These are phyloP conservation scores for Chernovozyma aurita DNA, from an alignment of 1,139 yeast genomes.

Conservation along the genomic window DNA sequence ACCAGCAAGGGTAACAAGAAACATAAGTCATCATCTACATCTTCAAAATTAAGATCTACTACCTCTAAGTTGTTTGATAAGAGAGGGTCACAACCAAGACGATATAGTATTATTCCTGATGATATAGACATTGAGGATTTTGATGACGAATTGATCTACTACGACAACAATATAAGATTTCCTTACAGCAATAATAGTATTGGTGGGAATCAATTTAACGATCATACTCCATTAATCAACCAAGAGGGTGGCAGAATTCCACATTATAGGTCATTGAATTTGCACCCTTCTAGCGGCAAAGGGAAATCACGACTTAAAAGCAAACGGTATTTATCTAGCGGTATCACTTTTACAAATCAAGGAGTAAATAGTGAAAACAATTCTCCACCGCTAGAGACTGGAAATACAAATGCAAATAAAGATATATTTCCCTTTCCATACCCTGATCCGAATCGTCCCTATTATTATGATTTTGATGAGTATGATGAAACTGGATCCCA, in stretches of 20 bases:
- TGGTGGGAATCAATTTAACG: slow-evolving; percentile 17
- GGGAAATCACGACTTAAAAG: slow-evolving; percentile 14
- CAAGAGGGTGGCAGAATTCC: slow-evolving; percentile 30
- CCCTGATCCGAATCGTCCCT: slow-evolving; percentile 22
- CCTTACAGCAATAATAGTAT: slow-evolving; percentile 22
- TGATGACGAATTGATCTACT: slow-evolving; percentile 51
- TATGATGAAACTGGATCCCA: slow-evolving; percentile 32
- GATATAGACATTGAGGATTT: slow-evolving; percentile 65
- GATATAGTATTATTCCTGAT: slow-evolving; percentile 70
- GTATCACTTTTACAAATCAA: slow-evolving; percentile 19
- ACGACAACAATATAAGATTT: slow-evolving; percentile 39
- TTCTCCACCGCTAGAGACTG: slow-evolving; percentile 5
- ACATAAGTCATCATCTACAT: slow-evolving; percentile 26
- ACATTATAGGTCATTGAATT: slow-evolving; percentile 40
- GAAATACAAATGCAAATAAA: slow-evolving; percentile 12
- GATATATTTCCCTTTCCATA: slow-evolving; percentile 59
- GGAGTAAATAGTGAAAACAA: slow-evolving; percentile 8
- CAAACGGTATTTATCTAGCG: slow-evolving; percentile 37
- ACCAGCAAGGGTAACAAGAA: slow-evolving; percentile 24
- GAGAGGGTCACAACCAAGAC: slow-evolving; percentile 65
- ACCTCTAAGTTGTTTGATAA: slow-evolving; percentile 69
- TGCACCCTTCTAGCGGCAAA: slow-evolving; percentile 19
- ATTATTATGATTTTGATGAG: slow-evolving; percentile 39
- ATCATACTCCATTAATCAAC: slow-evolving; percentile 30
- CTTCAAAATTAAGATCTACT: slow-evolving; percentile 53